Conservation (phyloP, 139 green algal species). For the Coelastrella sp. region DNA sequence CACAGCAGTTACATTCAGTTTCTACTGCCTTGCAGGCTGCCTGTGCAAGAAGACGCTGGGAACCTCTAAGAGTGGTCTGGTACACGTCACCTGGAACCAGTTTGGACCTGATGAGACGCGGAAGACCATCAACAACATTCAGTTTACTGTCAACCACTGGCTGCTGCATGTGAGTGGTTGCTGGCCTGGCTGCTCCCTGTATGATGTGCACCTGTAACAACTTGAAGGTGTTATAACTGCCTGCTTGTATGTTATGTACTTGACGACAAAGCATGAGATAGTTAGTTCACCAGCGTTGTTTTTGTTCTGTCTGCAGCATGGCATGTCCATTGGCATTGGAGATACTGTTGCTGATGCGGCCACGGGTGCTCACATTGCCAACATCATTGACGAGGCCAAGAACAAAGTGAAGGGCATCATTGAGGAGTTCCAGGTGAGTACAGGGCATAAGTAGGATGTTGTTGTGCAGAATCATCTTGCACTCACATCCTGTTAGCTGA, state of each 20-base stretch:
- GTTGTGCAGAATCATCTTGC: too few relatives aligned
- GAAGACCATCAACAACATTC: constrained; percentile 77
- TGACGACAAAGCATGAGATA: background rate
- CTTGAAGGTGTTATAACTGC: too few relatives aligned
- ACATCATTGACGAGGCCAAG: constrained; percentile 93
- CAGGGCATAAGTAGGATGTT: background rate
- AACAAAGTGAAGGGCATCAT: constrained; percentile 89
- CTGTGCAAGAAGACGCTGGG: constrained; percentile 99
- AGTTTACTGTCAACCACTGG: constrained; percentile 97
- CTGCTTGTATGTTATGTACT: too few relatives aligned
- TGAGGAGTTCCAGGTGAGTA: constrained; percentile 79
- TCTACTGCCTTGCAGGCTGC: constrained; percentile 67
- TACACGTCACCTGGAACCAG: constrained; percentile 97
- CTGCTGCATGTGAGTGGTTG: constrained; percentile 72
- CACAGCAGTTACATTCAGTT: background rate
- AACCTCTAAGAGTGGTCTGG: constrained; percentile 81
- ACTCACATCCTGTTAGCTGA: too few relatives aligned
- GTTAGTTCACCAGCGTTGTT: background rate
- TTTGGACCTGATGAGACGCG: constrained; percentile 89
- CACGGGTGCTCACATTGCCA: constrained; percentile 95
- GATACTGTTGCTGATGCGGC: constrained; percentile 95
- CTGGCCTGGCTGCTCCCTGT: background rate
- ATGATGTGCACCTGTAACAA: background rate
- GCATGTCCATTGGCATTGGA: constrained; percentile 98
- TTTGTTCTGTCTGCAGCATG: constrained; percentile 56